Evolutionary conservation across 805 yeast genomes (phyloP), one percentile per base, ranked within the genome.

Genomic region (Starmerella potacharoeniae): DNA sequence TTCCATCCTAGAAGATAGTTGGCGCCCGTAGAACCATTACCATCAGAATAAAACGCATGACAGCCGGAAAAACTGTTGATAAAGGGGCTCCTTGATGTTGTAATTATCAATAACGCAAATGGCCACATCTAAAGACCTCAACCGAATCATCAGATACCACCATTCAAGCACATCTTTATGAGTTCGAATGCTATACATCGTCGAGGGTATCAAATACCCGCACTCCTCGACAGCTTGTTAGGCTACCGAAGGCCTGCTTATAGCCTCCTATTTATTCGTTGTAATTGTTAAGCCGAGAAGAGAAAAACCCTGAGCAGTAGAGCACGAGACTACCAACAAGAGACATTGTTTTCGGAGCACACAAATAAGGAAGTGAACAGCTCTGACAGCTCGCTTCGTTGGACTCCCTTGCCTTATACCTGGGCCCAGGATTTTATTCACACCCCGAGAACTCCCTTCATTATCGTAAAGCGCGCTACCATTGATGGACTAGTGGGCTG

Each of bases 141-240:
- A 59, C 10, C 80, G 69, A 33, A 82, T 71, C 13, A 64, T 37
- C 28, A 73, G 52, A 57, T 74, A 78, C 85, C 87, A 81, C 83
- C 83, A 81, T 57, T 80, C 84, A 1, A 91, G 91, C 33, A 81
- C 86, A 59, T 83, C 87, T 40, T 75, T 75, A 66, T 83, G 83
- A 48, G 70, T 69, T 41, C 65, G 62, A 79, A 59, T 71, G 59
- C 68, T 80, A 60, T 2, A 59, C 31, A 46, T 56, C 54, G 7
- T 49, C n/a, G 40, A 52, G 47, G 14, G 37, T 41, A 39, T 51
- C 44, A 76, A 79, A 37, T 80, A 78, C 6, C 55, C 60, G 55
- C 57, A 64, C 64, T 55, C 78, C 69, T 55, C 78, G 80, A 36
- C 47, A 42, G 4, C 13, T 44, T 49, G 57, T n/a, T n/a, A 64